Conservation (phyloP, 2,329 filamentous ascomycete genomes). For the Arthrobotrys pseudoclavata region DNA sequence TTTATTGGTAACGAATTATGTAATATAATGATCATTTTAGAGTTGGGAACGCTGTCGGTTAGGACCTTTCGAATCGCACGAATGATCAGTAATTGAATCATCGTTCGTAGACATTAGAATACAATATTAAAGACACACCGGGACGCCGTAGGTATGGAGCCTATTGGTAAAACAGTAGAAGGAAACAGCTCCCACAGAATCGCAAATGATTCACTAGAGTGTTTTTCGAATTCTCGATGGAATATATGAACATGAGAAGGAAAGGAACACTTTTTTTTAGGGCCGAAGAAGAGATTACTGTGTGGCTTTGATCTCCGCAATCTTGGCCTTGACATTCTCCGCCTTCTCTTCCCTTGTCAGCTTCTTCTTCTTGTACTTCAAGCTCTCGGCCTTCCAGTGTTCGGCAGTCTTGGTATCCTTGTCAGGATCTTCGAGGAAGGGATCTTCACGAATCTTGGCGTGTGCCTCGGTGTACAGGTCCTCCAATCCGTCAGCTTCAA, state of each 20-base stretch:
- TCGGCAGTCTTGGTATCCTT: conserved; percentile 97
- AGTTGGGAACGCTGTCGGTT: not conserved
- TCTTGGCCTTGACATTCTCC: conserved; percentile 88
- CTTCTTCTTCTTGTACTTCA: conserved; percentile 86
- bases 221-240: conserved; percentile 9
- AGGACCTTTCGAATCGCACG: not conserved
- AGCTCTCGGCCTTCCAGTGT: conserved; percentile 93
- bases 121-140: conserved; percentile 30
- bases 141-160: conserved; percentile 36
- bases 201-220: not conserved
- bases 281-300: conserved; percentile 62
- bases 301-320: conserved; percentile 77
- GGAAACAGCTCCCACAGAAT: not conserved
- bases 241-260: conserved; percentile 27
- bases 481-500: conserved; percentile 97
- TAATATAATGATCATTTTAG: not conserved
- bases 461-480: conserved; percentile 96
- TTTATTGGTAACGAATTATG: not conserved
- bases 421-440: conserved; percentile 88
- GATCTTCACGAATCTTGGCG: conserved; percentile 96
- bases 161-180: not conserved
- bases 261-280: conserved; percentile 27
- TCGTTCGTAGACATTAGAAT: conserved; percentile 51
- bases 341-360: conserved; percentile 85
- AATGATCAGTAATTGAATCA: conserved; percentile 5